Conservation (phyloP, 306 rosid genomes). For the Bauhinia variegata region DNA sequence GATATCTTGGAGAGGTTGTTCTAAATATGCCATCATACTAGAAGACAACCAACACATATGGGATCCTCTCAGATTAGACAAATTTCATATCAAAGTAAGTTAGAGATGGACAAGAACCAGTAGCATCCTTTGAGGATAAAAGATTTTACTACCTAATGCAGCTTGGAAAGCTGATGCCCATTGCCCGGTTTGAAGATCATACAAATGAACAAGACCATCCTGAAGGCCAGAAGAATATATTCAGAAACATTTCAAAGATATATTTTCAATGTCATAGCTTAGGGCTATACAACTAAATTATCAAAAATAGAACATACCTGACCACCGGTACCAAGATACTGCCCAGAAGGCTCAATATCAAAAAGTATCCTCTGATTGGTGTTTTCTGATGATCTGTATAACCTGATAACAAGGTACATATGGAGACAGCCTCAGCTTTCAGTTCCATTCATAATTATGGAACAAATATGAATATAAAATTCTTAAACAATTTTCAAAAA, state of each 20-base stretch:
- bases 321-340: slow-evolving; percentile 91
- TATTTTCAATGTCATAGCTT: slow-evolving; percentile 24
- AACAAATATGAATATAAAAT: slow-evolving; percentile 18
- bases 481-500: slow-evolving; percentile 2
- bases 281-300: slow-evolving; percentile 8
- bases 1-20: not conserved
- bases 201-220: slow-evolving; percentile 89
- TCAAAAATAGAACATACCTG: slow-evolving; percentile 63
- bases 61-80: slow-evolving; percentile 5
- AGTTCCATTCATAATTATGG: slow-evolving; percentile 2
- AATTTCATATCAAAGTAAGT: slow-evolving; percentile 25
- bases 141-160: slow-evolving; percentile 67
- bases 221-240: slow-evolving; percentile 39
- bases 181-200: slow-evolving; percentile 92
- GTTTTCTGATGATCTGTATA: slow-evolving; percentile 80
- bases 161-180: slow-evolving; percentile 91
- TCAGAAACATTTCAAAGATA: slow-evolving; percentile 5
- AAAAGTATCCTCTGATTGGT: slow-evolving; percentile 92
- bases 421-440: slow-evolving; percentile 31
- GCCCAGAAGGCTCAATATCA: slow-evolving; percentile 89
- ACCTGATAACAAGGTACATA: slow-evolving; percentile 51
- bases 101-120: slow-evolving; percentile 28
- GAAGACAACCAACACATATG: not conserved
- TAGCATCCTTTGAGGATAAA: slow-evolving; percentile 23
- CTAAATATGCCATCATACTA: too few species aligned